phyloP scores from a whole-genome alignment of 495 filamentous ascomycete species.

The Halenospora varia region DNA sequence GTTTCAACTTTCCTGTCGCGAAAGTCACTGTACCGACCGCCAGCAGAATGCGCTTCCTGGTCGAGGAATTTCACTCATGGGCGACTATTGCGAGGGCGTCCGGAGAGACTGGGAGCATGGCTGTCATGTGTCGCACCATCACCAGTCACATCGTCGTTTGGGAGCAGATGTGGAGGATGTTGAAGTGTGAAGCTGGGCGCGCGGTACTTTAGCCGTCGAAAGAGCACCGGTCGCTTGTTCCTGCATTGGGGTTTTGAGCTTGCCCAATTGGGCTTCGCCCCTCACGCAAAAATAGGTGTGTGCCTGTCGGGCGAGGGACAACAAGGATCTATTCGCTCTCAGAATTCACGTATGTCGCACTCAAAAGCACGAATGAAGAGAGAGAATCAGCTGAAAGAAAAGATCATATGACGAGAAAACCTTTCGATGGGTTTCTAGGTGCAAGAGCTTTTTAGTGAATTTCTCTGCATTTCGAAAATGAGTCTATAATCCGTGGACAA shows the following conservation, averaged over 20 bases:
- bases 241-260: not conserved
- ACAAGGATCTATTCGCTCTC: too few species aligned
- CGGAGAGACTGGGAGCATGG: slow-evolving; percentile 5
- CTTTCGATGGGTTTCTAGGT: too few species aligned
- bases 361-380: too few species aligned
- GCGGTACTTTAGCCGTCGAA: not conserved
- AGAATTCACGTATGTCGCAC: too few species aligned
- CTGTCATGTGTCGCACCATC: slow-evolving; percentile 7
- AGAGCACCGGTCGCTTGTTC: not conserved
- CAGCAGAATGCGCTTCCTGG: not conserved
- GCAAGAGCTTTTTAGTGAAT: too few species aligned
- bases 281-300: too few species aligned
- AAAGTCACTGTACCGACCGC: not conserved
- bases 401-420: too few species aligned
- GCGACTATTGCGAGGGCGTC: not conserved
- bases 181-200: not conserved
- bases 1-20: slow-evolving; percentile 19
- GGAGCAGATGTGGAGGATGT: not conserved
- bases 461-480: too few species aligned
- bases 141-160: not conserved
- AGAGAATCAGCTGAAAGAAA: too few species aligned
- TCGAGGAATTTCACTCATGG: not conserved
- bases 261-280: not conserved
- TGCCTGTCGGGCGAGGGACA: too few species aligned
- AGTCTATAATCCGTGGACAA: too few species aligned